Conservation (phyloP, 108 stramenopile genomes). For the Skeletonema tropicum region DNA sequence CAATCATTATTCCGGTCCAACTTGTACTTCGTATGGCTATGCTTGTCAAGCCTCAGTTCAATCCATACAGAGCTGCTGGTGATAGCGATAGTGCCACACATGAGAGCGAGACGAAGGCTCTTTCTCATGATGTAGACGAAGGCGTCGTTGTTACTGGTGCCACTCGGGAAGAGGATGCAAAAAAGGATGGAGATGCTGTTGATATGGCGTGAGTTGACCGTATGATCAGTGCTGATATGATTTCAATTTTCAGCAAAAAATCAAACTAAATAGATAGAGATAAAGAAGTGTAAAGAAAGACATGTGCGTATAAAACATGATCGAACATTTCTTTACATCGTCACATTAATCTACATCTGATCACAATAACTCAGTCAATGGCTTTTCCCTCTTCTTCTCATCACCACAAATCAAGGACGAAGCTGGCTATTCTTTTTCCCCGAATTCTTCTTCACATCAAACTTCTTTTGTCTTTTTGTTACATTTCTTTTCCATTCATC, state of each 20-base stretch:
- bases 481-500: conserved; percentile 65
- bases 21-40: conserved; percentile 28
- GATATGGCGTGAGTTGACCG: background rate
- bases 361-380: background rate
- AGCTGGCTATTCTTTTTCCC: background rate
- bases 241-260: no score
- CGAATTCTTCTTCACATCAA: background rate
- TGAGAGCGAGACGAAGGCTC: background rate
- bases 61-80: conserved; percentile 29
- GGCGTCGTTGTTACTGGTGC: conserved; percentile 2
- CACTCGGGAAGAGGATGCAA: background rate
- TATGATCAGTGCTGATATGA: background rate
- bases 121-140: background rate
- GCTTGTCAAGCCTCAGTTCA: conserved; percentile 15
- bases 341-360: background rate
- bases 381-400: background rate
- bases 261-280: background rate
- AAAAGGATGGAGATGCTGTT: background rate
- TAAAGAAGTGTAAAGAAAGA: background rate
- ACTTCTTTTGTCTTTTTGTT: background rate
- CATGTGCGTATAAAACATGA: background rate
- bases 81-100: background rate
- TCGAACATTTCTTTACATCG: background rate
- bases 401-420: conserved; percentile 5
- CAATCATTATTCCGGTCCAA: conserved; percentile 26